These are phyloP conservation scores for Quercus cerris DNA, from an alignment of 306 rosid species.

Conservation along the genomic window DNA sequence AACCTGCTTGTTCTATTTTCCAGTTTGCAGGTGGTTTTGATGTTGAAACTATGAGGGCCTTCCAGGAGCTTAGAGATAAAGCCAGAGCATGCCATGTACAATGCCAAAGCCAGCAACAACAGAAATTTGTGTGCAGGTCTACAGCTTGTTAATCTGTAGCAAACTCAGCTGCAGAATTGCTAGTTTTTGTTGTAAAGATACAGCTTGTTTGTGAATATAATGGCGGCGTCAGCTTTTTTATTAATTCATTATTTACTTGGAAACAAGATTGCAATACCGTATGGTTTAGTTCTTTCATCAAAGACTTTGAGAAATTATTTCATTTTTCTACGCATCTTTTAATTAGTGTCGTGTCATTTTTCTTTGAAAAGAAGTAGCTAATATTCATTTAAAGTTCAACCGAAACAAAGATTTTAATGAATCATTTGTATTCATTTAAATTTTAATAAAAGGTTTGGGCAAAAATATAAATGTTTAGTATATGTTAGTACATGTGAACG, in stretches of 20 bases:
- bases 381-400: no score
- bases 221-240: constrained; percentile 33
- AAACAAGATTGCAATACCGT: background rate
- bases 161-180: constrained; percentile 73
- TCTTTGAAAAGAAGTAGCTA: no score
- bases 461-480: no score
- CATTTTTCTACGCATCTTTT: no score
- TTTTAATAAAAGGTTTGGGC: no score
- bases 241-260: constrained; percentile 23
- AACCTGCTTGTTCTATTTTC: constrained; percentile 12
- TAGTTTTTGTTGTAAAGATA: constrained; percentile 45
- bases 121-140: constrained; percentile 62
- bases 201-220: constrained; percentile 39
- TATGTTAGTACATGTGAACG: no score
- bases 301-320: no score
- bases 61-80: constrained; percentile 90
- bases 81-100: constrained; percentile 85
- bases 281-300: no score
- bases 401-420: no score
- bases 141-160: constrained; percentile 72
- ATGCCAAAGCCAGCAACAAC: constrained; percentile 74
- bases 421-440: no score
- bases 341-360: no score
- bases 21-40: constrained; percentile 99
- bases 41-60: constrained; percentile 92